phyloP scores from a whole-genome alignment of 1,284 basidiomycete genomes.

The Boletus hoseneyae region DNA sequence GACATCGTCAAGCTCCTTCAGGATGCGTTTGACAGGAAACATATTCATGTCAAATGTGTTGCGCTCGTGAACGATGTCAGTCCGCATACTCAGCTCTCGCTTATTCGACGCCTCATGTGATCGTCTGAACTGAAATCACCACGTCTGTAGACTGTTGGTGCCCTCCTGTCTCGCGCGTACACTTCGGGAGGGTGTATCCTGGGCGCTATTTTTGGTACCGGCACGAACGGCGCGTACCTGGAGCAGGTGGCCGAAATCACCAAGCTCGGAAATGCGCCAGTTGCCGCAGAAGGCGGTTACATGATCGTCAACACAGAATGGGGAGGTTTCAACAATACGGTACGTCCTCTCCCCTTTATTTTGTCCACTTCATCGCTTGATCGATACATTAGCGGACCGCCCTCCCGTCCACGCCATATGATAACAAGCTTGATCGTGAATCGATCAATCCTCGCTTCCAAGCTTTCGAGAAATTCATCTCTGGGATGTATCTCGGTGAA shows the following conservation, averaged over 20 bases:
- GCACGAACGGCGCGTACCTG: conserved; percentile 97
- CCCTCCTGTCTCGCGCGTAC: conserved; percentile 90
- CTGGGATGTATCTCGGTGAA: conserved; percentile 98
- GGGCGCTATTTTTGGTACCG: conserved; percentile 95
- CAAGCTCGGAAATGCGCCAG: conserved; percentile 70
- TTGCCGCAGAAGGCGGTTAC: conserved; percentile 57
- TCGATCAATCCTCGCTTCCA: conserved; percentile 94
- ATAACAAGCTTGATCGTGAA: conserved; percentile 89
- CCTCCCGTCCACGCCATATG: conserved; percentile 89
- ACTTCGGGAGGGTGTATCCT: conserved; percentile 85
- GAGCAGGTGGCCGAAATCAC: conserved; percentile 83
- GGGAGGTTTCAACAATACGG: conserved; percentile 92
- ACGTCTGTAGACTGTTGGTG: conserved; percentile 79
- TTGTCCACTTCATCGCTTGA: background rate
- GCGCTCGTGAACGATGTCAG: conserved; percentile 95
- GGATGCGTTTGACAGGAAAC: conserved; percentile 90
- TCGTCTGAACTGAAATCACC: conserved; percentile 6
- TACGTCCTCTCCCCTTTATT: conserved; percentile 37
- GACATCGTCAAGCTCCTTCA: conserved; percentile 93
- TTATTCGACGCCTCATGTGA: background rate
- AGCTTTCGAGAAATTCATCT: conserved; percentile 97
- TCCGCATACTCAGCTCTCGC: background rate
- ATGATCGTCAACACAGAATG: conserved; percentile 99
- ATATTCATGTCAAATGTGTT: conserved; percentile 90
- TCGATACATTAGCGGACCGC: conserved; percentile 59